Percentiles rank a stretch among this genome's conserved stretches.
phyloP scores from a whole-genome alignment of 805 yeast species.

The Metschnikowia cerradonensis region DNA sequence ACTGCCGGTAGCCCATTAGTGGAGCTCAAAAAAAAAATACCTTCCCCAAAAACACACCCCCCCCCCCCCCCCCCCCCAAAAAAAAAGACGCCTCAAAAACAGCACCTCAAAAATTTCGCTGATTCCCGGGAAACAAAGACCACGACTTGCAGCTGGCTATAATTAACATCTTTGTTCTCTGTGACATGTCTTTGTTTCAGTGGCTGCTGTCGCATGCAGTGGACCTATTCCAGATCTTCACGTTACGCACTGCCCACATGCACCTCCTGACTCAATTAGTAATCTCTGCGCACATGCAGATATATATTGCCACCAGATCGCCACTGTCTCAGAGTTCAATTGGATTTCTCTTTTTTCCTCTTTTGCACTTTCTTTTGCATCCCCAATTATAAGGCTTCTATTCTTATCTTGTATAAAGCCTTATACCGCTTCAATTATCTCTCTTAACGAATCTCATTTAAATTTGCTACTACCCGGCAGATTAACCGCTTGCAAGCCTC shows the following conservation, averaged over 20 bases:
- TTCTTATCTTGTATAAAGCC: not conserved
- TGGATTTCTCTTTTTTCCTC: not conserved
- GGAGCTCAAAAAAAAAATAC: not conserved
- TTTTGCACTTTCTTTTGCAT: not conserved
- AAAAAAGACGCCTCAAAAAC: too few relatives aligned
- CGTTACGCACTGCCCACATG: slow-evolving; percentile 8
- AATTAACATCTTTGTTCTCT: not conserved
- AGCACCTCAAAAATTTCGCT: too few relatives aligned
- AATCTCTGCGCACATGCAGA: slow-evolving; percentile 8
- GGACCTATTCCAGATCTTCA: not conserved
- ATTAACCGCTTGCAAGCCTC: not conserved
- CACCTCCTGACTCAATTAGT: slow-evolving; percentile 8
- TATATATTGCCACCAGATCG: slow-evolving; percentile 12
- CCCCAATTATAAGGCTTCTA: not conserved
- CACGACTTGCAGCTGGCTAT: not conserved
- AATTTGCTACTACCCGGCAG: slow-evolving; percentile 1
- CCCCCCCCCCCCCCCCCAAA: too few relatives aligned
- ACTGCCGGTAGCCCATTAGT: not conserved
- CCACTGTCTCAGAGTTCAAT: not conserved
- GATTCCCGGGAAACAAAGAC: too few relatives aligned
- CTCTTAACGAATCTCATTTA: not conserved
- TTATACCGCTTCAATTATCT: not conserved
- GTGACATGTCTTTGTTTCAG: not conserved
- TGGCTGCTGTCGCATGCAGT: not conserved
- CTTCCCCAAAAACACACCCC: too few relatives aligned